Percentiles rank a stretch among this genome's conserved stretches.
phyloP scores from a whole-genome alignment of 78 protist species.

The Planoprotostelium fungivorum region DNA sequence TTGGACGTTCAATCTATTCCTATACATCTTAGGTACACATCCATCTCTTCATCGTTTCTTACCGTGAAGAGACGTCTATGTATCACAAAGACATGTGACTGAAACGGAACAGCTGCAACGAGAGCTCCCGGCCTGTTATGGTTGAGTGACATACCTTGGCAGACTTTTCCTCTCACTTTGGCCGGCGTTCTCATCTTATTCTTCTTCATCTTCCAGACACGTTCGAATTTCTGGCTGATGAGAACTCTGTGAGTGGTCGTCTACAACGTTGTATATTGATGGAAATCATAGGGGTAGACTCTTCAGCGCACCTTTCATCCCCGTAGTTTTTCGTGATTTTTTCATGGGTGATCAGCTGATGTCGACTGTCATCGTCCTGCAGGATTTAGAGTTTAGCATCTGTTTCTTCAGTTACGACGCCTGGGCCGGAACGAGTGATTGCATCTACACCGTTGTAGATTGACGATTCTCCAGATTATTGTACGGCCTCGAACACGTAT shows the following conservation, averaged over 20 bases:
- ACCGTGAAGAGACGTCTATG: neutral
- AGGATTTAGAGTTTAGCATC: constrained; percentile 40
- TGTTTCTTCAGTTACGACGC: constrained; percentile 45
- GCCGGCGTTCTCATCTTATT: neutral
- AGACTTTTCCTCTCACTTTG: neutral
- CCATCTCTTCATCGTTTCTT: neutral
- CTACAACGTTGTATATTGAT: neutral
- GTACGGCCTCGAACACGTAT: constrained; percentile 37
- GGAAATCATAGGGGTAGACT: constrained; percentile 7
- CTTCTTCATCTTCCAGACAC: neutral
- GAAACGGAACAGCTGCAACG: neutral
- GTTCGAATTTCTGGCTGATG: neutral
- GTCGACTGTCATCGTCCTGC: constrained; percentile 21
- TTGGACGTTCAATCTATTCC: neutral
- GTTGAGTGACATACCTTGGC: neutral
- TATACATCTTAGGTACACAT: neutral
- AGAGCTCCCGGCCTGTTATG: neutral
- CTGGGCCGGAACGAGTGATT: constrained; percentile 19
- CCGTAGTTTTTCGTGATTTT: constrained; percentile 51
- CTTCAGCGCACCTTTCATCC: constrained; percentile 35
- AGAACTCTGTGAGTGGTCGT: neutral
- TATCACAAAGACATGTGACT: neutral
- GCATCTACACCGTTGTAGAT: neutral
- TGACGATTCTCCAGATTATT: neutral
- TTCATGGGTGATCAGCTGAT: constrained; percentile 52